These are phyloP conservation scores for Massospora cicadina DNA, from an alignment of 371 early-diverging fungal species.

Conservation along the genomic window DNA sequence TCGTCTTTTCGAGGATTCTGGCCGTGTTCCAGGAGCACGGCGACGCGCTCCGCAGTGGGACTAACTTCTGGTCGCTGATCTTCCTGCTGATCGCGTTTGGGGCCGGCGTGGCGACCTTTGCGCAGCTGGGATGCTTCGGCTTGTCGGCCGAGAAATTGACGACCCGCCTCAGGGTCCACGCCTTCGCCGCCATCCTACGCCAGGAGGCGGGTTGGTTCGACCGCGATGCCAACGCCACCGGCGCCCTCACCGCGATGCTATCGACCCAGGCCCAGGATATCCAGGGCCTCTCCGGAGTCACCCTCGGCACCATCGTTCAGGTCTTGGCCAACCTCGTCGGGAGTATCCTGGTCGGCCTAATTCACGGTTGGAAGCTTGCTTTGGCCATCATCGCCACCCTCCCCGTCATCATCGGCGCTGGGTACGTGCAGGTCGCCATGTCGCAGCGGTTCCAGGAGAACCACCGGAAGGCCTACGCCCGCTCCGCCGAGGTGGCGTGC, in stretches of 20 bases:
- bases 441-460: constrained; percentile 22
- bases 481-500: constrained; percentile 51
- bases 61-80: constrained; percentile 56
- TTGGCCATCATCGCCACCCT: constrained; percentile 34
- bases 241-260: constrained; percentile 64
- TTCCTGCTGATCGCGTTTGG: constrained; percentile 44
- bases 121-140: constrained; percentile 25
- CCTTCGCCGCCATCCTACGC: constrained; percentile 37
- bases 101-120: constrained; percentile 25
- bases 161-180: constrained; percentile 28
- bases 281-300: constrained; percentile 24
- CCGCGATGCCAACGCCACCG: constrained; percentile 51
- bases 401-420: constrained; percentile 22
- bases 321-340: constrained; percentile 8
- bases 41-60: constrained; percentile 15
- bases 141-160: constrained; percentile 35
- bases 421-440: constrained; percentile 12
- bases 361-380: constrained; percentile 44
- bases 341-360: constrained; percentile 29
- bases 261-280: constrained; percentile 54
- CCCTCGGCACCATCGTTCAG: constrained; percentile 14
- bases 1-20: constrained; percentile 32
- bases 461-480: constrained; percentile 40
- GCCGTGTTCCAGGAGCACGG: constrained; percentile 15
- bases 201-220: constrained; percentile 85